phyloP scores from a whole-genome alignment of 495 filamentous ascomycete genomes.

The Hypoxylon perforatum region DNA sequence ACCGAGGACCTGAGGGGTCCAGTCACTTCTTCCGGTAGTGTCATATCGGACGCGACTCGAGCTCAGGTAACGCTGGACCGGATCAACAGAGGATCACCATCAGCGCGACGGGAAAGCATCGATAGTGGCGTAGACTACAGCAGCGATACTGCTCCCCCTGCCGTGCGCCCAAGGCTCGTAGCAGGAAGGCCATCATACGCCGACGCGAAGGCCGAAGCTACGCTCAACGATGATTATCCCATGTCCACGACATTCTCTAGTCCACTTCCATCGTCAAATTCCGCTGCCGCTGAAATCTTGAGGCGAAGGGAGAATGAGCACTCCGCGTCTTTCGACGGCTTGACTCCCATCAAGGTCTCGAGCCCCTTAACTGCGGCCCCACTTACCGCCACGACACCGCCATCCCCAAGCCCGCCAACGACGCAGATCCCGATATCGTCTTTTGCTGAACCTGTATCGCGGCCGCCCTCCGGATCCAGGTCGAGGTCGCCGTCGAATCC shows the following conservation, averaged over 20 bases:
- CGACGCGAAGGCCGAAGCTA: constrained; percentile 42
- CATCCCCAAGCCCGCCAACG: constrained; percentile 9
- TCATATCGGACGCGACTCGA: constrained; percentile 50
- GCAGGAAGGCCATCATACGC: constrained; percentile 50
- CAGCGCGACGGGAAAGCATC: constrained; percentile 14
- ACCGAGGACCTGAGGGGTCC: constrained; percentile 19
- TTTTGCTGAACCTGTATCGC: constrained; percentile 22
- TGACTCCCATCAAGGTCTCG: constrained; percentile 38
- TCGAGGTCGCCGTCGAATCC: constrained; percentile 24
- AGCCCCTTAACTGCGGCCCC: constrained; percentile 34
- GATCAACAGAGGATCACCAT: constrained; percentile 48
- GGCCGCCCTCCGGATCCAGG: constrained; percentile 6
- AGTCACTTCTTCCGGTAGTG: constrained; percentile 41
- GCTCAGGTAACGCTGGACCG: constrained; percentile 53
- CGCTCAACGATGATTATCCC: constrained; percentile 38
- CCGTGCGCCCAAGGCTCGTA: constrained; percentile 40
- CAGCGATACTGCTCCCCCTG: constrained; percentile 7
- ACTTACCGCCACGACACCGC: constrained; percentile 22
- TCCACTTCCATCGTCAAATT: constrained; percentile 46
- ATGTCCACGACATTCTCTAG: constrained; percentile 49
- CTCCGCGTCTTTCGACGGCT: constrained; percentile 41
- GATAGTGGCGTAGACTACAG: constrained; percentile 12
- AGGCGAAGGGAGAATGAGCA: constrained; percentile 48
- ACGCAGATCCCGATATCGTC: constrained; percentile 16
- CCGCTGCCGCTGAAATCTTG: constrained; percentile 43